phyloP scores from a whole-genome alignment of 345 rosid genomes.

The Cardamine resedifolia region DNA sequence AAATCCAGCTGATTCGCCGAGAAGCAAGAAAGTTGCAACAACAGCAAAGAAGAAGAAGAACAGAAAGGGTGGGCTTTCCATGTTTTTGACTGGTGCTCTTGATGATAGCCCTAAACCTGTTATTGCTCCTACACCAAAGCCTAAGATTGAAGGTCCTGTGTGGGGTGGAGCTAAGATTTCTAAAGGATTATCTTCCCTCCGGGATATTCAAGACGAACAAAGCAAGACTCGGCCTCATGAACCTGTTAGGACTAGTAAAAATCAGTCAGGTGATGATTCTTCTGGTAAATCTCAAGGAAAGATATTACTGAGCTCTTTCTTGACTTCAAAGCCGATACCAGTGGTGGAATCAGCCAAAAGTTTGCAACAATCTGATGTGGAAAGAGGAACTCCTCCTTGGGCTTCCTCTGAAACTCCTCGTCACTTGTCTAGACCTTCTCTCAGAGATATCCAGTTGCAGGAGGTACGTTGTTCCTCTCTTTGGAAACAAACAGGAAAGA shows the following conservation, averaged over 20 bases:
- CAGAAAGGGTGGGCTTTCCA: conserved; percentile 91
- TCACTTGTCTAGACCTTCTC: conserved; percentile 66
- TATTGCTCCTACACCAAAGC: conserved; percentile 56
- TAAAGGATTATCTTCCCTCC: conserved; percentile 75
- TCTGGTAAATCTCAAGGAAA: conserved; percentile 51
- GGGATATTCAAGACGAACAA: conserved; percentile 89
- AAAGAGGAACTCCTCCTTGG: conserved; percentile 89
- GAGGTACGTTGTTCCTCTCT: conserved; percentile 49
- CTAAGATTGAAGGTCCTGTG: conserved; percentile 80
- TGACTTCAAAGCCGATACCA: conserved; percentile 82
- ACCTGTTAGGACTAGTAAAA: conserved; percentile 43
- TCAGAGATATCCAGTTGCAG: conserved; percentile 91
- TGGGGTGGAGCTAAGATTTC: conserved; percentile 94
- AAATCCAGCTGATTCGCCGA: conserved; percentile 37
- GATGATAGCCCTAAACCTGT: conserved; percentile 60
- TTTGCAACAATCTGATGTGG: conserved; percentile 55
- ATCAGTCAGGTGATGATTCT: conserved; percentile 47
- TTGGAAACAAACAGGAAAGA: neutral
- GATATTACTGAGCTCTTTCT: conserved; percentile 62
- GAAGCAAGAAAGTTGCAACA: conserved; percentile 44
- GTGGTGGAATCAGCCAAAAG: conserved; percentile 44
- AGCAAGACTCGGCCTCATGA: conserved; percentile 50
- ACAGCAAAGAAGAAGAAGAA: conserved; percentile 68
- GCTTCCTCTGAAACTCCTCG: conserved; percentile 80
- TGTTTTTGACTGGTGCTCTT: conserved; percentile 97